These are phyloP conservation scores for Penicillium argentinense DNA, from an alignment of 495 filamentous ascomycete species.

Conservation along the genomic window DNA sequence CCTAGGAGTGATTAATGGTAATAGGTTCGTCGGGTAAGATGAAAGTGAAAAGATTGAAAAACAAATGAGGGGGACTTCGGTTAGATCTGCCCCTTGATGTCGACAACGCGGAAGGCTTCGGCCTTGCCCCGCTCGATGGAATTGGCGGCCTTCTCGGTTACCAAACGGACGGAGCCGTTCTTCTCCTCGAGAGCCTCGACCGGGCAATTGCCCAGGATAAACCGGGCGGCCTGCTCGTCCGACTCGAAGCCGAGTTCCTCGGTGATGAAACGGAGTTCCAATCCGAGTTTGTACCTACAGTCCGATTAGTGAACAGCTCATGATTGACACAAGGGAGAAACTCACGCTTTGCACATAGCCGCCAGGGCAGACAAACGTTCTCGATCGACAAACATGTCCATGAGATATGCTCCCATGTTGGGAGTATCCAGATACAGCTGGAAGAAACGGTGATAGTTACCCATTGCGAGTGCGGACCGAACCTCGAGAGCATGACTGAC, in stretches of 20 bases:
- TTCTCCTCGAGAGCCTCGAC: conserved; percentile 77
- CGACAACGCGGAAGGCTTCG: conserved; percentile 78
- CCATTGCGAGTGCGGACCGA: conserved; percentile 84
- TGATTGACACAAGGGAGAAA: conserved; percentile 22
- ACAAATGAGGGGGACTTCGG: conserved; percentile 2
- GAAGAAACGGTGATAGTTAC: conserved; percentile 98
- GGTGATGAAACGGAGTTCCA: conserved; percentile 86
- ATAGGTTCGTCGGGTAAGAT: neutral
- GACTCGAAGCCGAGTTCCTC: conserved; percentile 95
- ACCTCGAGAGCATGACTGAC: conserved; percentile 92
- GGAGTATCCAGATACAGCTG: conserved; percentile 89
- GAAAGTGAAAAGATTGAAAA: neutral
- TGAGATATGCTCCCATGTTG: conserved; percentile 96
- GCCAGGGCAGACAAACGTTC: conserved; percentile 89
- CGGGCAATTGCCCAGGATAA: conserved; percentile 76
- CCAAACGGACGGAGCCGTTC: conserved; percentile 67
- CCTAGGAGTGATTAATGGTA: conserved; percentile 2
- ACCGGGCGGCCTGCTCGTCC: conserved; percentile 84
- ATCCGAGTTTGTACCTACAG: conserved; percentile 83
- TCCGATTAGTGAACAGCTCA: conserved; percentile 34
- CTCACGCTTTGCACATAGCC: conserved; percentile 92
- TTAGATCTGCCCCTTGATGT: conserved; percentile 97
- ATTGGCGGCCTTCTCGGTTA: conserved; percentile 67
- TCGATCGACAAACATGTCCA: conserved; percentile 97
- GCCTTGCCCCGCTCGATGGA: conserved; percentile 72